Conservation (phyloP, 1,139 yeast genomes). For the Sugiyamaella castrensis region DNA sequence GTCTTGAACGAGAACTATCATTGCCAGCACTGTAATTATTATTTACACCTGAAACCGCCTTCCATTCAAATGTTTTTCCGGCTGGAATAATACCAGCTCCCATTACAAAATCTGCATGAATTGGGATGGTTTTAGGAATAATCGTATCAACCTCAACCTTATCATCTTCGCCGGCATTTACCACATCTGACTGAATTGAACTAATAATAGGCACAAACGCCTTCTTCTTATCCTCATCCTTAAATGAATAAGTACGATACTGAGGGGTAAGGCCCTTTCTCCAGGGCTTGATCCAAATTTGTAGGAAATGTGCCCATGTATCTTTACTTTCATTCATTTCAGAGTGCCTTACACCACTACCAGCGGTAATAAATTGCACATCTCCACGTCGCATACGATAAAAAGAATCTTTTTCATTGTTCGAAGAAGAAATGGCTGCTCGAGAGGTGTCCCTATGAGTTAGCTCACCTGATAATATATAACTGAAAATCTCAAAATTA, state of each 20-base stretch:
- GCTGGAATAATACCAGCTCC: slow-evolving; percentile 11
- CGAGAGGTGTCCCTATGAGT: slow-evolving; percentile 11
- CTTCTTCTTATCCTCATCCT: slow-evolving; percentile 7
- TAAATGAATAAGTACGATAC: slow-evolving; percentile 7
- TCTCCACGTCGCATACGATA: slow-evolving; percentile 12
- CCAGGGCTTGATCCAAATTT: slow-evolving; percentile 14
- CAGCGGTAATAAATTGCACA: slow-evolving; percentile 10
- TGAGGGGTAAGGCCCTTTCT: slow-evolving; percentile 3
- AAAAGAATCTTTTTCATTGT: slow-evolving; percentile 1
- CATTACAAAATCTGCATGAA: slow-evolving; percentile 12
- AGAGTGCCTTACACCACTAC: slow-evolving; percentile 10
- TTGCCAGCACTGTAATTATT: background rate
- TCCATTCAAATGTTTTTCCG: slow-evolving; percentile 7
- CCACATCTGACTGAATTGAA: background rate
- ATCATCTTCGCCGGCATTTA: slow-evolving; percentile 2
- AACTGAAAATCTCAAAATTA: slow-evolving; percentile 12
- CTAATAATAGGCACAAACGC: slow-evolving; percentile 10
- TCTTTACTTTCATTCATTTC: slow-evolving; percentile 7
- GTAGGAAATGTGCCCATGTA: slow-evolving; percentile 3
- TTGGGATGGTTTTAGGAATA: slow-evolving; percentile 7
- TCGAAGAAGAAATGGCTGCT: background rate
- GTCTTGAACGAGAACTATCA: slow-evolving; percentile 4
- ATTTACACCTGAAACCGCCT: slow-evolving; percentile 1
- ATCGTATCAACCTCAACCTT: background rate
- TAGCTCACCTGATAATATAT: slow-evolving; percentile 9